Conservation (phyloP, 148 eudicot genomes). For the Polygonum maritimum region DNA sequence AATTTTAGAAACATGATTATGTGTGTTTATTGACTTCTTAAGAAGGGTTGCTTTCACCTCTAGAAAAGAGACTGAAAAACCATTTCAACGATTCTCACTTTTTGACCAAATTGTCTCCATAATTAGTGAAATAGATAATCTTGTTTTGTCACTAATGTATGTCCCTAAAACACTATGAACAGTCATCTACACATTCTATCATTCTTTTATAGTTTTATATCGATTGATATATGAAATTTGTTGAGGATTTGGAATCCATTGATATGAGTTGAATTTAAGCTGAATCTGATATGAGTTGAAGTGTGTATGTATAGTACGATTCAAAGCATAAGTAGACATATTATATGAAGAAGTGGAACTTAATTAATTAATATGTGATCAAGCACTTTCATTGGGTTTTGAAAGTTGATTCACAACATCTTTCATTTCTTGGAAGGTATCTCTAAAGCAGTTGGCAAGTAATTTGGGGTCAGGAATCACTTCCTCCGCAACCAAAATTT, state of each 20-base stretch:
- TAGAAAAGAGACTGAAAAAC: background rate
- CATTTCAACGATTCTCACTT: background rate
- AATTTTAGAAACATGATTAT: background rate
- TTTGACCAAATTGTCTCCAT: background rate
- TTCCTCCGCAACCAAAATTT: background rate
- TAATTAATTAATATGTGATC: too few relatives aligned
- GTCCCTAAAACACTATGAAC: background rate
- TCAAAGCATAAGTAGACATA: too few relatives aligned
- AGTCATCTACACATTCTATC: background rate
- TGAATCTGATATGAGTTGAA: too few relatives aligned
- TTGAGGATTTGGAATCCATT: too few relatives aligned
- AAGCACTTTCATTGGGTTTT: too few relatives aligned
- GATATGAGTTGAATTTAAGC: too few relatives aligned
- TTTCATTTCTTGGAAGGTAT: background rate
- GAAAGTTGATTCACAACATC: background rate
- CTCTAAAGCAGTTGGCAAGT: background rate
- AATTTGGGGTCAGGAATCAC: background rate
- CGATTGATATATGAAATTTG: too few relatives aligned
- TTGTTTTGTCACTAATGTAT: background rate
- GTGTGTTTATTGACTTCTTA: background rate
- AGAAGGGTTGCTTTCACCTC: background rate
- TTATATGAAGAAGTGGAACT: too few relatives aligned
- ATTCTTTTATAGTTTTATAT: too few relatives aligned
- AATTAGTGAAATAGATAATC: background rate
- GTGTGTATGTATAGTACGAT: too few relatives aligned